Evolutionary conservation across 495 filamentous ascomycete species (phyloP).

Genomic region (Penicillium bovifimosum): DNA sequence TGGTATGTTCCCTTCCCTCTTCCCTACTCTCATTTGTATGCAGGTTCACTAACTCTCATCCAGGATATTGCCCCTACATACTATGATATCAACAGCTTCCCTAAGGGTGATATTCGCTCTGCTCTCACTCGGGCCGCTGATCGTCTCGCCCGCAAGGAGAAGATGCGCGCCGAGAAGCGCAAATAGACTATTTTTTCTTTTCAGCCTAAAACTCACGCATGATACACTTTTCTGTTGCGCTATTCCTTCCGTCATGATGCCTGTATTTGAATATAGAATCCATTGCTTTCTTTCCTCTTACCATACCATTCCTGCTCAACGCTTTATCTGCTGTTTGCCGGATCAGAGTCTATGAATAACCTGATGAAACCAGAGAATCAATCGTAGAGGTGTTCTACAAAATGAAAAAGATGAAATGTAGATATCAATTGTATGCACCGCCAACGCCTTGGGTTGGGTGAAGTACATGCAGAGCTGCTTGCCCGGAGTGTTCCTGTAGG

Average conservation of each 20-base stretch:
- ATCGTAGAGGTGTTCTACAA: not conserved
- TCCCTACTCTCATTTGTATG: not conserved
- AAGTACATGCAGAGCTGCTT: not conserved
- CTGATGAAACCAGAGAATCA: not conserved
- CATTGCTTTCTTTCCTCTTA: not conserved
- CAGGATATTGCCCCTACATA: slow-evolving; percentile 88
- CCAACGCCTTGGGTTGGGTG: not conserved
- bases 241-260: not conserved
- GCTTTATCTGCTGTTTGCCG: not conserved
- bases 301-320: not conserved
- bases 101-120: slow-evolving; percentile 78
- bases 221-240: slow-evolving; percentile 10
- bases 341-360: not conserved
- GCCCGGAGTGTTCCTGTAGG: not conserved
- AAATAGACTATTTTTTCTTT: slow-evolving; percentile 17
- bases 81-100: slow-evolving; percentile 80
- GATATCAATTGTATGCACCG: not conserved
- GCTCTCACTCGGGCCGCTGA: slow-evolving; percentile 69
- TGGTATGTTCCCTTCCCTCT: slow-evolving; percentile 54
- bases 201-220: slow-evolving; percentile 11
- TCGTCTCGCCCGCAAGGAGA: slow-evolving; percentile 67
- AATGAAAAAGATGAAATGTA: not conserved
- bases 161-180: slow-evolving; percentile 46
- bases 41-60: slow-evolving; percentile 19
- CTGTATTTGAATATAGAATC: slow-evolving; percentile 1